Conservation (phyloP, 2,329 filamentous ascomycete species). For the Cordyceps cicadae region DNA sequence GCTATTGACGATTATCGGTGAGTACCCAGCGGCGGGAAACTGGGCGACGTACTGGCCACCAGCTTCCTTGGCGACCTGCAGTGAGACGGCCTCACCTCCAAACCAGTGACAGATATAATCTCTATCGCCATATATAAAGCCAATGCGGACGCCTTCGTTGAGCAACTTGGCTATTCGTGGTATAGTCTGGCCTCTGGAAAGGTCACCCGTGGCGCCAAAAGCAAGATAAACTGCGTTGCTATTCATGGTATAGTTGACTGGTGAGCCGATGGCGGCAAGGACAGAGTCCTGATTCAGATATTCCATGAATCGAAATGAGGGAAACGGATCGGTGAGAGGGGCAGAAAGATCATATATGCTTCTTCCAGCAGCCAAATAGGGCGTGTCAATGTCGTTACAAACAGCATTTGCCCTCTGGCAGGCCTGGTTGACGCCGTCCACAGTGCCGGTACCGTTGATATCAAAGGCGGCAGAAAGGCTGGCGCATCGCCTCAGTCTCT, state of each 20-base stretch:
- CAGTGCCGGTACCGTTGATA: slow-evolving; percentile 32
- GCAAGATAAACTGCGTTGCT: slow-evolving; percentile 38
- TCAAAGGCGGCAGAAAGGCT: slow-evolving; percentile 31
- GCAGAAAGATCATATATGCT: slow-evolving; percentile 56
- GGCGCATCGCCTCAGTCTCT: slow-evolving; percentile 46
- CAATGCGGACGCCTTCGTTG: slow-evolving; percentile 56
- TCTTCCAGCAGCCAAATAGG: slow-evolving; percentile 48
- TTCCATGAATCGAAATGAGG: slow-evolving; percentile 50
- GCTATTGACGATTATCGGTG: slow-evolving; percentile 60
- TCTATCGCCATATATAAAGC: slow-evolving; percentile 60
- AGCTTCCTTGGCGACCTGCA: slow-evolving; percentile 47
- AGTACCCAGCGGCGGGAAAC: slow-evolving; percentile 63
- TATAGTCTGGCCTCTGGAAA: slow-evolving; percentile 54
- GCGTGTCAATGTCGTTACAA: slow-evolving; percentile 43
- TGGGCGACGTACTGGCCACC: slow-evolving; percentile 37
- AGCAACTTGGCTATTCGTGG: slow-evolving; percentile 52
- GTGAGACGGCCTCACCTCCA: slow-evolving; percentile 66
- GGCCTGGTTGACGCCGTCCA: slow-evolving; percentile 29
- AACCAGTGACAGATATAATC: slow-evolving; percentile 60
- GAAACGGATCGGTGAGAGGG: slow-evolving; percentile 49
- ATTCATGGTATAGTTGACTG: slow-evolving; percentile 48
- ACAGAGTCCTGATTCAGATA: slow-evolving; percentile 56
- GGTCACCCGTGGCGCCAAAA: slow-evolving; percentile 48
- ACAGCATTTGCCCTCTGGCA: slow-evolving; percentile 43
- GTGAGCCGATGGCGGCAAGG: slow-evolving; percentile 52